Evolutionary conservation across 768 basidiomycete species (phyloP), one percentile per base, ranked within the genome.

Genomic region (Porphyrellus cyaneotinctus): DNA sequence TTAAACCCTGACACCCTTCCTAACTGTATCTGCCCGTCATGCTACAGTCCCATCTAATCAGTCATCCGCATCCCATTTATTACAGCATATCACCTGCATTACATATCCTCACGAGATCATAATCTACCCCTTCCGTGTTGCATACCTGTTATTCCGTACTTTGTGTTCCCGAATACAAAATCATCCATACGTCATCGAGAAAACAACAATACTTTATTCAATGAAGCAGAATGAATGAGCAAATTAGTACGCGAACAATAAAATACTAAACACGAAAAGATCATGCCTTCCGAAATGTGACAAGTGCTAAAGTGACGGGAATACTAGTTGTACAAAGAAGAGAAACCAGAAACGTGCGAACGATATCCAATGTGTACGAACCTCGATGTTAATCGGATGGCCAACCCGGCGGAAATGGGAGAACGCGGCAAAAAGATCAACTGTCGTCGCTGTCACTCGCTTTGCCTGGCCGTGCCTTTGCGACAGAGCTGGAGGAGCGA

Each of bases 41-140:
- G 80, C 47, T 49, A 60, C 28, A 74, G 76, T 50, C 66, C 74
- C 32, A 80, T 80, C 45, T 80, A 64, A 63, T 30, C 9, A 17
- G 10, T 45, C 20, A 35, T 15, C n/a, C 26, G 13, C 33, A 39
- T 28, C 38, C 35, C 44, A 54, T 52, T n/a, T 23, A 33, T 33
- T 17, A 33, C 26, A 22, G 8, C 36, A 50, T 14, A 39, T 23
- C 17, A 22, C 17, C 14, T 12, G 15, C 42, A 36, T 44, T 24
- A 23, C 49, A 55, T 36, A 44, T 31, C 37, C 12, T n/a, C 26
- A 37, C n/a, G 4, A 17, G 26, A 20, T 17, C 41, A 39, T 24
- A 45, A 12, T n/a, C 20, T 33, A 50, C 13, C 33, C 38, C 23
- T 49, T 51, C 22, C 32, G 12, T 33, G 15, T 13, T 24, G 3